Percentiles rank a stretch among this genome's conserved stretches.
phyloP scores from a whole-genome alignment of 768 basidiomycete species.

The Suillus hirtellus region DNA sequence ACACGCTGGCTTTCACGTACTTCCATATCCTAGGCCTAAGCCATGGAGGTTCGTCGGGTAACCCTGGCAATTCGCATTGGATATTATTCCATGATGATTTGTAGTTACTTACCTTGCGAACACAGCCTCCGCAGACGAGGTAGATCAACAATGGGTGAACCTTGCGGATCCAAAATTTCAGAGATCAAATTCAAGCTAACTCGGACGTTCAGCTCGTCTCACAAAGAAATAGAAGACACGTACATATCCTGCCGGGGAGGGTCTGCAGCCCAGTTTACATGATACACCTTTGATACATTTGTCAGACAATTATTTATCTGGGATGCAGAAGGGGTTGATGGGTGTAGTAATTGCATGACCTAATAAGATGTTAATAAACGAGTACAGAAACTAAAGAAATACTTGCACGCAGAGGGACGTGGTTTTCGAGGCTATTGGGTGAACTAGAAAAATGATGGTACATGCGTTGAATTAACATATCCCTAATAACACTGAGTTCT shows the following conservation, averaged over 20 bases:
- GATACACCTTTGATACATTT: conserved; percentile 52
- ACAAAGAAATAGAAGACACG: conserved; percentile 21
- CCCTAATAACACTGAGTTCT: conserved; percentile 62
- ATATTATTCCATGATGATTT: neutral
- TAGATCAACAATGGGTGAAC: conserved; percentile 56
- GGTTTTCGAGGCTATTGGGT: conserved; percentile 51
- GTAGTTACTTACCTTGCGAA: conserved; percentile 49
- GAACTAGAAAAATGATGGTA: conserved; percentile 58
- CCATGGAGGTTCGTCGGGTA: conserved; percentile 75
- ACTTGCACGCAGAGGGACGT: conserved; percentile 54
- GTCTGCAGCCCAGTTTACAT: conserved; percentile 63
- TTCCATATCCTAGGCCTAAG: conserved; percentile 78
- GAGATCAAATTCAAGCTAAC: conserved; percentile 47
- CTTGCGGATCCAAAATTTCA: conserved; percentile 56
- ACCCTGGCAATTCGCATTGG: conserved; percentile 41
- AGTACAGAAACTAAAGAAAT: conserved; percentile 2
- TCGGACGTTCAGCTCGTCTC: conserved; percentile 11
- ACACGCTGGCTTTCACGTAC: conserved; percentile 39
- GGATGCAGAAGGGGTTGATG: conserved; percentile 55
- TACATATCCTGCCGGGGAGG: conserved; percentile 63
- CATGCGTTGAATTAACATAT: conserved; percentile 54
- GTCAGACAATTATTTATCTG: conserved; percentile 57
- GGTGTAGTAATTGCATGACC: conserved; percentile 53
- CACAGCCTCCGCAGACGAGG: conserved; percentile 56
- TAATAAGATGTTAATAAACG: conserved; percentile 22